phyloP scores from a whole-genome alignment of 2,329 filamentous ascomycete species.

The Penicillium glabrum region DNA sequence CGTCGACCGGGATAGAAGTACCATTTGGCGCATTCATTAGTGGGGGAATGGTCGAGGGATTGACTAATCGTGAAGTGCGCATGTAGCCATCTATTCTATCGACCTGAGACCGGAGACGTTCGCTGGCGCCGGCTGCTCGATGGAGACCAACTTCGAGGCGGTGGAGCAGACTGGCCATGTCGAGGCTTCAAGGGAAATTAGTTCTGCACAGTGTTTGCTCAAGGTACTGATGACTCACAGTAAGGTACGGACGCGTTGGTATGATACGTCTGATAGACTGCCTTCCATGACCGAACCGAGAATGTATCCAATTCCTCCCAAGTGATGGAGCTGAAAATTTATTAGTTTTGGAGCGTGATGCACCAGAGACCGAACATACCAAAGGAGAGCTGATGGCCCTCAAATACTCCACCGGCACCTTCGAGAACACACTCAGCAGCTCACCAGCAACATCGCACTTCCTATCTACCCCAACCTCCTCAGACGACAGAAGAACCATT shows the following conservation, averaged over 20 bases:
- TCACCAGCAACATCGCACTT: slow-evolving; percentile 50
- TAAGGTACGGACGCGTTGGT: slow-evolving; percentile 43
- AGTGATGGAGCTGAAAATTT: slow-evolving; percentile 42
- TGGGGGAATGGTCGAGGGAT: slow-evolving; percentile 11
- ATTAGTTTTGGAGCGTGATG: not conserved
- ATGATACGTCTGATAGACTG: slow-evolving; percentile 43
- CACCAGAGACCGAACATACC: slow-evolving; percentile 9
- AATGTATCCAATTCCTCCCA: slow-evolving; percentile 51
- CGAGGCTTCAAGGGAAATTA: slow-evolving; percentile 21
- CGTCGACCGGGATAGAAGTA: slow-evolving; percentile 1
- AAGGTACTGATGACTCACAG: slow-evolving; percentile 26
- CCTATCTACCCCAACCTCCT: slow-evolving; percentile 40
- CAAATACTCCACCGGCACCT: slow-evolving; percentile 47
- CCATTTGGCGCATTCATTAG: slow-evolving; percentile 6
- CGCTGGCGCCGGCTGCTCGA: slow-evolving; percentile 40
- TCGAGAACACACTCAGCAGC: slow-evolving; percentile 45
- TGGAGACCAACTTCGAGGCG: slow-evolving; percentile 45
- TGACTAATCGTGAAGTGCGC: slow-evolving; percentile 23
- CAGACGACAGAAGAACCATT: slow-evolving; percentile 46
- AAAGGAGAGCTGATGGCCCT: slow-evolving; percentile 51
- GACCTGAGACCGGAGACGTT: slow-evolving; percentile 43
- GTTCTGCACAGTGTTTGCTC: not conserved
- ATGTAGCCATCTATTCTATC: slow-evolving; percentile 48
- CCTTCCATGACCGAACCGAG: slow-evolving; percentile 50
- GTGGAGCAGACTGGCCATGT: slow-evolving; percentile 48